Base-by-base conservation (phyloP, 1,284 basidiomycete species). In the Entoloma clypeatum region DNA sequence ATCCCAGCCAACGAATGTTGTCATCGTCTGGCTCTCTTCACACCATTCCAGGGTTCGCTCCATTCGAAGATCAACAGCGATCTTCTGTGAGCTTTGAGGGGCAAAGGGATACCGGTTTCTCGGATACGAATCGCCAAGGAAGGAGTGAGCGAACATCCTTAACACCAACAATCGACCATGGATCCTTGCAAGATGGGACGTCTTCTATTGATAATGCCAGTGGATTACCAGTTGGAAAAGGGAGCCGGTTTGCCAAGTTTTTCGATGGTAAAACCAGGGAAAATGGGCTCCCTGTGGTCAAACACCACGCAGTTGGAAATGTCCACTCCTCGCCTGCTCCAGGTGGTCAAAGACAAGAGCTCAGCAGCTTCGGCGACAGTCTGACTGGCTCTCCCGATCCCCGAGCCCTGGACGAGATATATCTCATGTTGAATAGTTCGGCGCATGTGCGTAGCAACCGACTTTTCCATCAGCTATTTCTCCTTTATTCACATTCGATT, bases 241-340 rank as follows among this genome's bases (percentile, higher is more conserved):
- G 85, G 22, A 88, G 86, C 56, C 78, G 86, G 19, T 84, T 89
- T 58, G 86, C 85, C 22, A 89, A 87, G 57, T 86, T 87, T 58
- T 89, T 87, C 48, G 86, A 88, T 50, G 71, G 71, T n/a, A 87
- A 85, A 60, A 58, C 61, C 23, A 74, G 75, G 49, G 81, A 85
- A 5, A 43, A 44, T 30, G 45, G 54, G 19, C 40, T 59, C 35
- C 47, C 57, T 22, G 50, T 61, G n/a, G 53, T 60, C 14, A 77
- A 78, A 49, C 62, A 65, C 28, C 62, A 61, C n/a, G 56, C 59
- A 5, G 61, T 62, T 33, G 60, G 64, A 14, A 63, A 69, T 33
- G 55, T 60, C 19, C 63, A 74, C 39, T 64, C 68, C 10, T 70
- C 76, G 13, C 67, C 75, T 3, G 65, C 62, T 37, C 63, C 61